These are phyloP conservation scores for Amanita exitialis DNA, from an alignment of 768 basidiomycete genomes.

Conservation along the genomic window DNA sequence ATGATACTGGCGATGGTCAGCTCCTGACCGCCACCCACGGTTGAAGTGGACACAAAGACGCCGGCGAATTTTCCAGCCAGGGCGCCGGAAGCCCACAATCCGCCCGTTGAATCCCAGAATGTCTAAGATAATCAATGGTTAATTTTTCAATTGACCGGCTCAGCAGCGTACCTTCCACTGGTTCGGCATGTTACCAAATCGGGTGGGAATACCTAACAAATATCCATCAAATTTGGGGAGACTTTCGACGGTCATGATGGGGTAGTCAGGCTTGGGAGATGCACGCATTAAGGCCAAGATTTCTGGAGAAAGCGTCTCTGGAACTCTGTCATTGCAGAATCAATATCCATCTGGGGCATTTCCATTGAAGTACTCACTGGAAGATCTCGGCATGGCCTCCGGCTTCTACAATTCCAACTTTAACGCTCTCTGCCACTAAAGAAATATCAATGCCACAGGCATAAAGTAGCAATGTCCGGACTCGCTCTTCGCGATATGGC, in stretches of 20 bases:
- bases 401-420: slow-evolving; percentile 33
- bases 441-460: neutral
- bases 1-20: slow-evolving; percentile 39
- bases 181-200: slow-evolving; percentile 72
- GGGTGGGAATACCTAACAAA: slow-evolving; percentile 70
- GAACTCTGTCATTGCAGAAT: slow-evolving; percentile 33
- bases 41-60: slow-evolving; percentile 63
- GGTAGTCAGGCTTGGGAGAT: slow-evolving; percentile 62
- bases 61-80: slow-evolving; percentile 70
- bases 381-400: slow-evolving; percentile 43
- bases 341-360: neutral
- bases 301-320: slow-evolving; percentile 70
- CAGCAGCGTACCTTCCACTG: slow-evolving; percentile 56
- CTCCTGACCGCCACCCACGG: slow-evolving; percentile 79
- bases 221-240: slow-evolving; percentile 59
- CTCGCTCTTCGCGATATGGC: slow-evolving; percentile 61
- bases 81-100: slow-evolving; percentile 47
- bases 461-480: slow-evolving; percentile 6
- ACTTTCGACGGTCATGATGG: slow-evolving; percentile 43
- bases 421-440: slow-evolving; percentile 52
- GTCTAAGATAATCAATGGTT: slow-evolving; percentile 17
- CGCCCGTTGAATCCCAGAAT: slow-evolving; percentile 72
- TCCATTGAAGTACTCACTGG: slow-evolving; percentile 30
- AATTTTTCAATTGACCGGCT: slow-evolving; percentile 12
- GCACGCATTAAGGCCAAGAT: slow-evolving; percentile 63